These are phyloP conservation scores for Carex cristatella DNA, from an alignment of 176 grass and related monocot species.

Conservation along the genomic window DNA sequence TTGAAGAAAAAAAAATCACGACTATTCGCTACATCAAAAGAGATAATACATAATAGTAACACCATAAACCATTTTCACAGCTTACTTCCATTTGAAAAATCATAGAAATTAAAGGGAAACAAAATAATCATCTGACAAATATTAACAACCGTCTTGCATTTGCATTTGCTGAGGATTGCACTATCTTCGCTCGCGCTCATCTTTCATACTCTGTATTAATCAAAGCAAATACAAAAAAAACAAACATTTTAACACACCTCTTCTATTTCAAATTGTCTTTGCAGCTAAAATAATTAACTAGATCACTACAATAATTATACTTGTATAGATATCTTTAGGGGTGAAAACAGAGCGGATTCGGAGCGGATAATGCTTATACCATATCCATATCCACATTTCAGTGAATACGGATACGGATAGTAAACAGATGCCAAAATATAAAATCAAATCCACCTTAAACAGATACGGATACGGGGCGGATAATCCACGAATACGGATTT, in stretches of 20 bases:
- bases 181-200: neutral
- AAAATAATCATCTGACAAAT: conserved; percentile 2
- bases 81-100: neutral
- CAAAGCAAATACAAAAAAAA: neutral
- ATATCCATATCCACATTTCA: too few relatives aligned
- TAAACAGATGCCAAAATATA: too few relatives aligned
- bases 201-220: conserved; percentile 4
- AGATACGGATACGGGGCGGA: too few relatives aligned
- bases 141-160: neutral
- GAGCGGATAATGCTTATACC: too few relatives aligned
- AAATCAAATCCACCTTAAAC: too few relatives aligned
- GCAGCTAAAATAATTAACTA: neutral
- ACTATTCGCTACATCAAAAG: neutral
- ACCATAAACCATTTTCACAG: neutral
- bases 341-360: too few relatives aligned
- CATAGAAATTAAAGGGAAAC: neutral
- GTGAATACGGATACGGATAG: too few relatives aligned
- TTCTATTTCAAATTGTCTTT: neutral
- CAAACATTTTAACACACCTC: neutral
- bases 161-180: neutral
- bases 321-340: neutral
- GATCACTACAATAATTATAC: neutral
- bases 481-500: too few relatives aligned
- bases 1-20: neutral
- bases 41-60: neutral